phyloP scores from a whole-genome alignment of 768 basidiomycete species.

The Sarcomyxa edulis region DNA sequence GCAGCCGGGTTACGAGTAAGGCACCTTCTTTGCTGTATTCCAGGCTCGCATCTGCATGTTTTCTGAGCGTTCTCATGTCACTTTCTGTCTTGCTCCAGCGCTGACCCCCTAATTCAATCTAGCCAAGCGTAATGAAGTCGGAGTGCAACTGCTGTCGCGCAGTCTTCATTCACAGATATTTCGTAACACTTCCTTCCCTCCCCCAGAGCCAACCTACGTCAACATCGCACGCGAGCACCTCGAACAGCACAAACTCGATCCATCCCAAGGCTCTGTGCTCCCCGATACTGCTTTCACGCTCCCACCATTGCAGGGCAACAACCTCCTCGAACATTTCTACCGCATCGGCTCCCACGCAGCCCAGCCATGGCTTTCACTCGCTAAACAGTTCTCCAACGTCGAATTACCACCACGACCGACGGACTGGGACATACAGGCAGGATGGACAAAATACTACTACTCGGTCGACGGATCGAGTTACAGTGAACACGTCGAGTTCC shows the following conservation, averaged over 20 bases:
- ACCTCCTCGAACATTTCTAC: constrained; percentile 87
- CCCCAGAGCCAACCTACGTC: constrained; percentile 54
- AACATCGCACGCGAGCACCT: constrained; percentile 82
- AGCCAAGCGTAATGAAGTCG: constrained; percentile 80
- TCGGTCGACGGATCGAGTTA: constrained; percentile 72
- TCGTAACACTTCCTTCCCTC: constrained; percentile 56
- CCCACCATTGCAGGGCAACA: constrained; percentile 75
- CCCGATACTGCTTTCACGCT: constrained; percentile 76
- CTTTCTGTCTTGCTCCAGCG: no score
- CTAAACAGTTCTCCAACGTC: constrained; percentile 4
- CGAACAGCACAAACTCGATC: constrained; percentile 73
- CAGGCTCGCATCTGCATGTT: no score
- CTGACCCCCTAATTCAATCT: neutral
- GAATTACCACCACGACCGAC: constrained; percentile 16
- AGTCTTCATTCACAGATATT: constrained; percentile 83
- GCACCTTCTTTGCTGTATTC: no score
- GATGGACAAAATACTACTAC: constrained; percentile 87
- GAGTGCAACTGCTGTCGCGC: constrained; percentile 89
- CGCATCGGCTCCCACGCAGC: constrained; percentile 63
- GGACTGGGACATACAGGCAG: constrained; percentile 41
- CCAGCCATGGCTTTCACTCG: constrained; percentile 71
- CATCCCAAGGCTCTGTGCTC: constrained; percentile 73
- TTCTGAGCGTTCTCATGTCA: no score
- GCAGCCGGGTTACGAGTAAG: no score
- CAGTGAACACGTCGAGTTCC: constrained; percentile 65